phyloP scores from a whole-genome alignment of 805 yeast species.

The Metschnikowia chrysomelidarum region DNA sequence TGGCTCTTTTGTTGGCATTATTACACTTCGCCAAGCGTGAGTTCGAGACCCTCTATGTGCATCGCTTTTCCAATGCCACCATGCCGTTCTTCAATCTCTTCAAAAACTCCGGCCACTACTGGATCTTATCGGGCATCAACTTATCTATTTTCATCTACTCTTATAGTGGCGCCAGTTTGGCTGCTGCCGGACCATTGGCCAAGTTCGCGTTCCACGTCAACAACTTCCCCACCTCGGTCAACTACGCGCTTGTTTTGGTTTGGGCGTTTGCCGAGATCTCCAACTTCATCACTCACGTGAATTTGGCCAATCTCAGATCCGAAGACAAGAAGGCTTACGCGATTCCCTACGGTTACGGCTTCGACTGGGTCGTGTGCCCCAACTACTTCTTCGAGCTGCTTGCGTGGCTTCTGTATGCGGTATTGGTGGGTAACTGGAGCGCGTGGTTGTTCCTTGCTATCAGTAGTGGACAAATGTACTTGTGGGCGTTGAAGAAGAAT shows the following conservation, averaged over 20 bases:
- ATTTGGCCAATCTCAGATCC: conserved; percentile 57
- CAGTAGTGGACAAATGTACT: conserved; percentile 78
- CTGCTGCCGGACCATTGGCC: conserved; percentile 20
- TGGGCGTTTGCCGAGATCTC: conserved; percentile 66
- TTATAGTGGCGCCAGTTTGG: conserved; percentile 15
- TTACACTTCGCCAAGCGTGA: conserved; percentile 87
- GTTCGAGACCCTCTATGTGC: conserved; percentile 80
- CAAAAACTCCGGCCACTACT: conserved; percentile 88
- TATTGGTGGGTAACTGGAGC: conserved; percentile 76
- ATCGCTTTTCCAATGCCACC: conserved; percentile 81
- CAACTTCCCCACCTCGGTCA: conserved; percentile 31
- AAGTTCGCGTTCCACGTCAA: conserved; percentile 45
- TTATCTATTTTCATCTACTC: conserved; percentile 50
- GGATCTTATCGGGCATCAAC: conserved; percentile 78
- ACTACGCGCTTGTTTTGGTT: conserved; percentile 36
- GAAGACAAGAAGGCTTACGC: conserved; percentile 53
- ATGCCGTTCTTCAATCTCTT: conserved; percentile 89
- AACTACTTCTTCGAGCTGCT: conserved; percentile 87
- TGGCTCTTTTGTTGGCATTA: conserved; percentile 55
- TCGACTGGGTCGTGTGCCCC: conserved; percentile 81
- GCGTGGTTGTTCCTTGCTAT: conserved; percentile 68
- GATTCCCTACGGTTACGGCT: conserved; percentile 84
- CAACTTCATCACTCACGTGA: conserved; percentile 70
- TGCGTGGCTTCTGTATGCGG: conserved; percentile 69
- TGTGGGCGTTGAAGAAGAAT: conserved; percentile 91